A percentile compares a stretch with the other conserved stretches of the same genome.
These are phyloP conservation scores for Auxenochlorella protothecoides DNA, from an alignment of 139 green algal genomes.

Conservation along the genomic window DNA sequence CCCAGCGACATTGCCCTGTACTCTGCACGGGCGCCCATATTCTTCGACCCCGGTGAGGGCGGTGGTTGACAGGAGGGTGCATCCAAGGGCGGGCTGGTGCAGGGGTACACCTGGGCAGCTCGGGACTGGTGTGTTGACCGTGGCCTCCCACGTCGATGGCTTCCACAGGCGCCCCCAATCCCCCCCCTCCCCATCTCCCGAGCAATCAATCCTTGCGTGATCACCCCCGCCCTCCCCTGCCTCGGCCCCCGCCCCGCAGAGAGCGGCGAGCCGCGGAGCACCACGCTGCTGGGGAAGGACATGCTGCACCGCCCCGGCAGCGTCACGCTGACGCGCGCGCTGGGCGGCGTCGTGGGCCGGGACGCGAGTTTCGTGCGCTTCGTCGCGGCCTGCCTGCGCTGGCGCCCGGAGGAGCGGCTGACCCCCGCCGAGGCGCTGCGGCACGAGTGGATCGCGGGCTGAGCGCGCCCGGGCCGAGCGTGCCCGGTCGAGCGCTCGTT, in stretches of 20 bases:
- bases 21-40: slow-evolving; percentile 57
- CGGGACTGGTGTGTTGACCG: no score
- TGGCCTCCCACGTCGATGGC: no score
- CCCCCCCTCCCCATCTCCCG: slow-evolving; percentile 2
- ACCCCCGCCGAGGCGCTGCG: slow-evolving; percentile 53
- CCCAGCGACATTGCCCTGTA: slow-evolving; percentile 47
- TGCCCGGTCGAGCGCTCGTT: no score
- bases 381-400: slow-evolving; percentile 42
- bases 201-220: neutral
- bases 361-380: slow-evolving; percentile 11
- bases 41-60: slow-evolving; percentile 44
- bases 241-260: no score
- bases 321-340: no score
- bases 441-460: slow-evolving; percentile 54
- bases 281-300: no score
- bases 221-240: neutral
- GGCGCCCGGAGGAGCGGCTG: slow-evolving; percentile 55
- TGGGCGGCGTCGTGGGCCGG: no score
- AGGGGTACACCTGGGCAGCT: no score
- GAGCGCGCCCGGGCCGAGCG: neutral
- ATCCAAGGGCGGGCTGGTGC: slow-evolving; percentile 12
- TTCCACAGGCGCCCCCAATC: slow-evolving; percentile 1
- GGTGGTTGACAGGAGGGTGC: neutral
- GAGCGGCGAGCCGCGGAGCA: no score
- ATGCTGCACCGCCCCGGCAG: no score